Evolutionary conservation across 2,329 filamentous ascomycete genomes (phyloP).

Genomic region (Nakataea oryzae): DNA sequence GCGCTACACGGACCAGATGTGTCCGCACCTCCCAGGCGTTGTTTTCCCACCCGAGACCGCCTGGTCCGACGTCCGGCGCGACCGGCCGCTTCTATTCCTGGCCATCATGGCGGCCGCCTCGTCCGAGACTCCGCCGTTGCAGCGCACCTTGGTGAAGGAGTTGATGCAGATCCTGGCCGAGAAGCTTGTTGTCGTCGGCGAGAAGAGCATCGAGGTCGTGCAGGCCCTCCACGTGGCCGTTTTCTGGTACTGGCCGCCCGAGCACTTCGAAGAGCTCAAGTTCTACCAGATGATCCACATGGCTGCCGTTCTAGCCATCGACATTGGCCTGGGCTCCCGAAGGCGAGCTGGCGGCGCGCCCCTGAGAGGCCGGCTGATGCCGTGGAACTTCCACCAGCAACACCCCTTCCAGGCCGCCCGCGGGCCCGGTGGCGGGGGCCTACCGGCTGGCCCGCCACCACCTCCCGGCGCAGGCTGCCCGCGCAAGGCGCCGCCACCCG

Average conservation of each 20-base stretch:
- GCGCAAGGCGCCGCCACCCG: constrained; percentile 23
- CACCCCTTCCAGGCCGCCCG: neutral
- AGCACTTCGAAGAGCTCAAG: constrained; percentile 76
- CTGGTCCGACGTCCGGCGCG: constrained; percentile 42
- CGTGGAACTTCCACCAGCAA: constrained; percentile 6
- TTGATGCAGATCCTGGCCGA: constrained; percentile 66
- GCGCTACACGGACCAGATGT: constrained; percentile 50
- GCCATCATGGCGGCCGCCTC: constrained; percentile 58
- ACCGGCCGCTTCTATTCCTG: constrained; percentile 59
- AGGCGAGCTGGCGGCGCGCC: constrained; percentile 19
- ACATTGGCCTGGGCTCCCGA: constrained; percentile 57
- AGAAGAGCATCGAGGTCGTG: constrained; percentile 75
- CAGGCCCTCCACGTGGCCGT: constrained; percentile 66
- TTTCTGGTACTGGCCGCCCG: constrained; percentile 80
- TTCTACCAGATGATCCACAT: constrained; percentile 83
- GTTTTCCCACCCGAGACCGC: constrained; percentile 45
- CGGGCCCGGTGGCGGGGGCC: constrained; percentile 3
- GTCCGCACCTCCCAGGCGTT: constrained; percentile 50
- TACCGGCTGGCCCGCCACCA: constrained; percentile 7
- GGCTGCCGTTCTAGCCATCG: constrained; percentile 71
- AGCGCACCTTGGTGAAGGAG: constrained; percentile 55
- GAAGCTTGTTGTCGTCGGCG: constrained; percentile 60
- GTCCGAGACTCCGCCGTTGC: constrained; percentile 43
- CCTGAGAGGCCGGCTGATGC: constrained; percentile 19
- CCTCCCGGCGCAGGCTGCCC: neutral